phyloP scores from a whole-genome alignment of 192 early-diverging fungal genomes.

The Podila verticillata region DNA sequence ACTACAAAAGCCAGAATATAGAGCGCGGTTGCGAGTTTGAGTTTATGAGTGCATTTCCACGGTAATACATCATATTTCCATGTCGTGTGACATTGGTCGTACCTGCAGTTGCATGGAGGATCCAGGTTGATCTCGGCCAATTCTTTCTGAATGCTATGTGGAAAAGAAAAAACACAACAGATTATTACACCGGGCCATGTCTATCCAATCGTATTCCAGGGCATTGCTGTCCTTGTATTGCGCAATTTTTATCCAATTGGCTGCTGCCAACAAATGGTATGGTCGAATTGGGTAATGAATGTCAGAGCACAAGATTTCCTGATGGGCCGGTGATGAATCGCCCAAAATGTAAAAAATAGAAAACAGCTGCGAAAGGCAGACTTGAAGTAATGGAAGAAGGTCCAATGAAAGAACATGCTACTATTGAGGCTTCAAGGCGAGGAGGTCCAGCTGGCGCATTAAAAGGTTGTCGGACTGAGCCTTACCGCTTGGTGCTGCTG shows the following conservation, averaged over 20 bases:
- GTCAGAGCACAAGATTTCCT: no score
- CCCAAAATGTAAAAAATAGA: no score
- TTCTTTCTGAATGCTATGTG: slow-evolving; percentile 91
- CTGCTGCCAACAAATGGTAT: no score
- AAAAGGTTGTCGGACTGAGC: no score
- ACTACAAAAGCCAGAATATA: slow-evolving; percentile 48
- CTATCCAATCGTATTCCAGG: background rate
- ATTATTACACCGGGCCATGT: background rate
- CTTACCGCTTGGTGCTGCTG: slow-evolving; percentile 45
- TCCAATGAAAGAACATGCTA: no score
- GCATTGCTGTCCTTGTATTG: background rate
- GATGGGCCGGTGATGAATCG: no score
- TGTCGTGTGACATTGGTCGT: slow-evolving; percentile 10
- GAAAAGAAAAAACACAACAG: slow-evolving; percentile 3
- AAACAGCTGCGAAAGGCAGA: no score
- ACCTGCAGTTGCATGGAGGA: slow-evolving; percentile 93
- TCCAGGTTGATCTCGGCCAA: slow-evolving; percentile 96
- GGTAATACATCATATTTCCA: background rate
- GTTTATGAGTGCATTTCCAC: background rate
- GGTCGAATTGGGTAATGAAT: no score
- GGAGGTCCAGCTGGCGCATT: no score
- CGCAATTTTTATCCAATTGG: slow-evolving; percentile 1
- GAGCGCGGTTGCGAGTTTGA: background rate
- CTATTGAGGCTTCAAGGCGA: no score
- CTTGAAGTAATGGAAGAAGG: no score